Evolutionary conservation across 2,329 filamentous ascomycete species (phyloP), one percentile per base, ranked within the genome.

Genomic region (Cladophialophora yegresii): DNA sequence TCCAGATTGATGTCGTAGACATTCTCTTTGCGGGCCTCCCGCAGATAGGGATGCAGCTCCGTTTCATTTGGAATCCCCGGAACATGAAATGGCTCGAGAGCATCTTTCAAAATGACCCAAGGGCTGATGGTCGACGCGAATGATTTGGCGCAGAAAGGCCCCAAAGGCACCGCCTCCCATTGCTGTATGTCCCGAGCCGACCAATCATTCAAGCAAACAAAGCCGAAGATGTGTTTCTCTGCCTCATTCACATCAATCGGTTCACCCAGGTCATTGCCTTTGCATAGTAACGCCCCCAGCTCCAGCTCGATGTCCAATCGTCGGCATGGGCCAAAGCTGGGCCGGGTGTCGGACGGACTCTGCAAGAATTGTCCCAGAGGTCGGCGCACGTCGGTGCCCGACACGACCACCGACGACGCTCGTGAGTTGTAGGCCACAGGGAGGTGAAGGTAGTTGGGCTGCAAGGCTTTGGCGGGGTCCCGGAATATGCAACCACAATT

Each of bases 201-300:
- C 91, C 91, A 95, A 76, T 95, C 91, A 71, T 95, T 95, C 82
- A 95, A 84, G 61, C 95, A 77, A 0, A 93, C 91, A 26, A 91
- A 82, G 10, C 91, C 91, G 72, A 95, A 95, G 26, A 95, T 82
- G 71, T 87, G 82, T 22, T 90, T 83, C 57, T 88, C 85, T 0
- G 91, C 90, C 50, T 88, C 78, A 2, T 79, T 77, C 23, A 93
- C 83, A 0, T 80, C 76, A 26, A 93, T 81, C 0, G 86, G 83
- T 59, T 84, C 77, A 4, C 72, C 54, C 8, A 56, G 54, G 0
- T 36, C 3, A 10, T 89, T 92, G 0, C 82, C 79, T 54, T 78
- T 84, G 74, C 85, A 86, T 4, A 93, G 81, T 71, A 93, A 91
- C 47, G 87, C 89, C 1, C 89, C 91, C 12, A 95, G 78, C 75